Base-by-base conservation (phyloP, 2,329 filamentous ascomycete species). In the Xylariaceae sp. region DNA sequence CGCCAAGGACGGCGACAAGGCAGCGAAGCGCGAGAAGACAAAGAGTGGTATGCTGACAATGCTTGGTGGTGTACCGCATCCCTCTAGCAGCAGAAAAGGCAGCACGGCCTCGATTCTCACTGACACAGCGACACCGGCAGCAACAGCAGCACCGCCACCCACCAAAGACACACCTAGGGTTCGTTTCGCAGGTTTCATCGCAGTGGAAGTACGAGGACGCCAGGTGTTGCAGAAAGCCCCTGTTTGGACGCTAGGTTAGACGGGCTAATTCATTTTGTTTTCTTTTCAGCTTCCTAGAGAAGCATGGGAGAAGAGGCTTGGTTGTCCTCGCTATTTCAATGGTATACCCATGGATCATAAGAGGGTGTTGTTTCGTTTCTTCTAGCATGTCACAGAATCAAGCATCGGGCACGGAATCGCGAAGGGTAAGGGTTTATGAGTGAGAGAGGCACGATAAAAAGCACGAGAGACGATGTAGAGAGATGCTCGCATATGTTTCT, bases 191-290 rank as follows among this genome's bases (percentile, higher is more conserved):
- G 88, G 87, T 4, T 94, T 93, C 71, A 74, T 92, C 54, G 84
- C 83, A 16, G 82, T 92, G 28, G 90, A 93, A 74, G 89, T 94
- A 6, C 79, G 88, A 61, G 89, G 89, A 19, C 84, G 89, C 58
- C 90, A 90, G 74, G 87, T 92, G 44, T 76, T 94, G 66, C 78
- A 86, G 60, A 92, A 92, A 76, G 88, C 90, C 17, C 89, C 90
- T 12, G 87, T 93, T 28, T 94, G 86, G 86, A 81, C 81, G 9
- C 63, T 87, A 58, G 70, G 69, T 50, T 78, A 60, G 69, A 65
- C 21, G 19, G 36, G 39, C 17, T 8, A 17, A 26, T 24, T 34
- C 23, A 14, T 33, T 41, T 43, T 34, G 40, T 24, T 36, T 53
- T 3, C n/a, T 33, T 43, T 3, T 24, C 4, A 12, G 11, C 26